These are phyloP conservation scores for Suhomyces canberraensis DNA, from an alignment of 805 yeast species.

Conservation along the genomic window DNA sequence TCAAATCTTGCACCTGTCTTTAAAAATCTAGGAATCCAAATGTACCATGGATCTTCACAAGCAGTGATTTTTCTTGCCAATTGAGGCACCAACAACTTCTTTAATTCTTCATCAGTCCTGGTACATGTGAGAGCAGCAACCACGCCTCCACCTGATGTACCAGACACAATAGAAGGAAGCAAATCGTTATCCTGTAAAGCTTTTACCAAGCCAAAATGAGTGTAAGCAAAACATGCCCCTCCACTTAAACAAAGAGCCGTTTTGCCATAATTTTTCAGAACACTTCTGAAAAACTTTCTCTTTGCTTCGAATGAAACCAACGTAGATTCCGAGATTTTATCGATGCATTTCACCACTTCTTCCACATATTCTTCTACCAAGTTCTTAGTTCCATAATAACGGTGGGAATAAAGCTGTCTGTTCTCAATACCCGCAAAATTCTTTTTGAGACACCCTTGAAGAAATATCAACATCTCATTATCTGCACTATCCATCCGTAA, in stretches of 20 bases:
- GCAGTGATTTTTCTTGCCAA: constrained; percentile 65
- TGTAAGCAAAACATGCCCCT: constrained; percentile 76
- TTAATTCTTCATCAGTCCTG: constrained; percentile 64
- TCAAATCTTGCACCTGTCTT: constrained; percentile 78
- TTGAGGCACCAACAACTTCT: constrained; percentile 53
- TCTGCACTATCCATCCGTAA: constrained; percentile 29
- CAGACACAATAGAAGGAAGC: constrained; percentile 67
- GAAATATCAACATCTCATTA: constrained; percentile 49
- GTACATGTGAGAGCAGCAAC: constrained; percentile 72
- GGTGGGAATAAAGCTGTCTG: constrained; percentile 65
- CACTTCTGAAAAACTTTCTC: constrained; percentile 50
- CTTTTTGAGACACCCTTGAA: constrained; percentile 65
- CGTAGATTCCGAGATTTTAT: constrained; percentile 38
- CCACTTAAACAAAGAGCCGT: constrained; percentile 73
- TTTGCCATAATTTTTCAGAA: constrained; percentile 64
- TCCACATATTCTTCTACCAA: constrained; percentile 53
- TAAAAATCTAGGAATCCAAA: constrained; percentile 65
- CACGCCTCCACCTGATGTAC: constrained; percentile 80
- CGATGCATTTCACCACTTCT: constrained; percentile 49
- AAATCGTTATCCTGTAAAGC: constrained; percentile 66
- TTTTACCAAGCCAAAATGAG: constrained; percentile 73
- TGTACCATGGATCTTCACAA: constrained; percentile 58
- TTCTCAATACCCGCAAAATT: constrained; percentile 81
- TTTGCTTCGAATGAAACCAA: constrained; percentile 41
- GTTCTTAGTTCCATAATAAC: constrained; percentile 71